Percentiles rank a stretch among this genome's conserved stretches.
phyloP scores from a whole-genome alignment of 2,329 filamentous ascomycete genomes.

The Leptosphaerulina australis region DNA sequence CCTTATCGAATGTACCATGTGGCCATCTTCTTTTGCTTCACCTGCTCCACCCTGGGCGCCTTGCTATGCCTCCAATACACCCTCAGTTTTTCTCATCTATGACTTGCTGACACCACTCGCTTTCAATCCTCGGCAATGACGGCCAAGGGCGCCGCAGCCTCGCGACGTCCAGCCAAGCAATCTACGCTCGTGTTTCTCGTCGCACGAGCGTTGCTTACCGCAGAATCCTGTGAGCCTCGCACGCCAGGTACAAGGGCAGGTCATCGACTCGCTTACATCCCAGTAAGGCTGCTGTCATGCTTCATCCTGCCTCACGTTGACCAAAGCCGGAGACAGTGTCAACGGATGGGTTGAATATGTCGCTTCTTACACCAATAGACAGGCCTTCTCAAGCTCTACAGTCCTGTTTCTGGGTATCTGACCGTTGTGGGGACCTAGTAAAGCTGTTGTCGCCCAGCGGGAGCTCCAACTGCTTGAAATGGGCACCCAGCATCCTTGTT shows the following conservation, averaged over 20 bases:
- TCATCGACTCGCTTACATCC: background rate
- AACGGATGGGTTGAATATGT: slow-evolving; percentile 1
- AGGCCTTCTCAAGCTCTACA: background rate
- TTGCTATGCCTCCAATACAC: slow-evolving; percentile 12
- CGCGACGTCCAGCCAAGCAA: slow-evolving; percentile 22
- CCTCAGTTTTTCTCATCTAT: slow-evolving; percentile 2
- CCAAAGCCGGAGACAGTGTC: slow-evolving; percentile 2
- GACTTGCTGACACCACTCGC: slow-evolving; percentile 11
- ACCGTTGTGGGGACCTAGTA: slow-evolving; percentile 1
- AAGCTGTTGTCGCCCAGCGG: slow-evolving; percentile 1
- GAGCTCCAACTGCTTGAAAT: background rate
- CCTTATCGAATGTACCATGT: slow-evolving; percentile 14
- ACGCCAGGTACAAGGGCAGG: slow-evolving; percentile 5
- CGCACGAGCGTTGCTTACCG: slow-evolving; percentile 8
- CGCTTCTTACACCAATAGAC: background rate
- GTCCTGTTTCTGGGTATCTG: background rate
- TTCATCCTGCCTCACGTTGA: slow-evolving; percentile 15
- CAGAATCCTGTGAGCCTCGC: slow-evolving; percentile 1
- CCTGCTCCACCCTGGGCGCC: slow-evolving; percentile 8
- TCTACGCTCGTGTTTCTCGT: slow-evolving; percentile 23
- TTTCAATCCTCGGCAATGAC: slow-evolving; percentile 2
- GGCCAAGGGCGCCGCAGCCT: slow-evolving; percentile 7
- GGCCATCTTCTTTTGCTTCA: slow-evolving; percentile 8
- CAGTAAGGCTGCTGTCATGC: slow-evolving; percentile 4
- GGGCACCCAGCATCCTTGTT: slow-evolving; percentile 2